A percentile compares a stretch with the other conserved stretches of the same genome.
phyloP scores from a whole-genome alignment of 78 protist genomes.

The Blattamonas nauphoetae region DNA sequence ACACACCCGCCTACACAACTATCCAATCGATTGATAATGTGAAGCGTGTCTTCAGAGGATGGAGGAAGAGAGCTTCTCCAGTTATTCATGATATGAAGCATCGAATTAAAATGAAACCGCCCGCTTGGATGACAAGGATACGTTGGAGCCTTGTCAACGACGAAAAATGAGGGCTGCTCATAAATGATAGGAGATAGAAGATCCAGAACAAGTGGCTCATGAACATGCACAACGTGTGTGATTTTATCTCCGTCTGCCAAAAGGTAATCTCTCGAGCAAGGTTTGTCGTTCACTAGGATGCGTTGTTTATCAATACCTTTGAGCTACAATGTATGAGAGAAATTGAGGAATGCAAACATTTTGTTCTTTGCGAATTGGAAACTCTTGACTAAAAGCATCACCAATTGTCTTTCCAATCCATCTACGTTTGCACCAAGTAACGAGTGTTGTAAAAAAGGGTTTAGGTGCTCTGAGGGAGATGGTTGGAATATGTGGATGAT shows the following conservation, averaged over 20 bases:
- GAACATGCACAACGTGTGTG: background rate
- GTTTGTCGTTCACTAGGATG: background rate
- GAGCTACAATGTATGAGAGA: background rate
- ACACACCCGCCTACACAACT: background rate
- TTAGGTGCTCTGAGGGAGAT: background rate
- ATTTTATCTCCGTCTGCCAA: background rate
- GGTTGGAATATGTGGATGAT: background rate
- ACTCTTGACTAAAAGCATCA: background rate
- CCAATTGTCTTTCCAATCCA: slow-evolving; percentile 1
- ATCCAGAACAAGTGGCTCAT: background rate
- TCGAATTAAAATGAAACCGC: background rate
- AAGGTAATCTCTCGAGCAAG: background rate
- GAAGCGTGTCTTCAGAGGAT: background rate
- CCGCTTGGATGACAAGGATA: background rate
- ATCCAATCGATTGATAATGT: background rate
- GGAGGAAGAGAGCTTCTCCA: background rate
- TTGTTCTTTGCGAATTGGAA: background rate
- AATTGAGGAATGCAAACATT: background rate
- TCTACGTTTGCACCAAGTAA: background rate
- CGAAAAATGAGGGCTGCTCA: background rate
- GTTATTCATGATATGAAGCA: background rate
- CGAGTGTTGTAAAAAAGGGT: background rate
- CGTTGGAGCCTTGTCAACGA: background rate
- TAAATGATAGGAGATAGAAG: background rate
- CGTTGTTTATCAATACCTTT: background rate